Evolutionary conservation across 345 rosid genomes (phyloP), one percentile per base, ranked within the genome.

Genomic region (Camelina hispida): DNA sequence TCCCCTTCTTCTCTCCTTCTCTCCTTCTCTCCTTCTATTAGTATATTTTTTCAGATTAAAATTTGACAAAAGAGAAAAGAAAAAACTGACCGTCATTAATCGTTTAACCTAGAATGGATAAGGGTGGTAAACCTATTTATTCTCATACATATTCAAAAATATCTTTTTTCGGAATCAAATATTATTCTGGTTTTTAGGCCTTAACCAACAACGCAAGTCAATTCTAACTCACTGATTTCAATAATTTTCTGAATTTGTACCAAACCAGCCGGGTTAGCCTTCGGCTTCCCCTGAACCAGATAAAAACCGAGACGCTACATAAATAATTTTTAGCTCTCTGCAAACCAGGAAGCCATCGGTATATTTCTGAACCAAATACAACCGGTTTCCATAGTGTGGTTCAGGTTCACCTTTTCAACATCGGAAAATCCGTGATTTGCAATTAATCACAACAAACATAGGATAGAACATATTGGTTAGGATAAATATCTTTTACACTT

Each of bases 401-500:
- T 74, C 46, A 74, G 22, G 25, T 22, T 74, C 56, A 74, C 13
- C 23, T 67, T 75, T 75, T 51, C 35, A 60, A 51, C 35, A 62
- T 37, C 30, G 15, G 15, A 62, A 47, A 71, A 11, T 65, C 76
- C 76, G 80, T 77, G 80, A 70, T 56, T 28, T 46, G 17, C 50
- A 20, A 46, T 69, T 30, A 62, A 77, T 63, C 28, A 63, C 60
- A 20, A 71, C 2, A 66, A 28, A 57, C 75, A 69, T 47, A 54
- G 25, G 35, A 55, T 37, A 28, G 5, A 28, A 28, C 53, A 63
- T 13, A 20, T 63, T 62, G 14, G 43, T 28, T 18, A 51, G 7
- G 69, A 75, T 75, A 75, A 61, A 61, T 68, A 68, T 62, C 74
- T 43, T 12, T 75, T 34, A 55, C 54, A 76, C 60, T 63, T 63